Percentiles rank a stretch among this genome's conserved stretches.
Evolutionary conservation across 2,329 filamentous ascomycete species (phyloP).

Genomic region (Neopestalotiopsis clavispora): DNA sequence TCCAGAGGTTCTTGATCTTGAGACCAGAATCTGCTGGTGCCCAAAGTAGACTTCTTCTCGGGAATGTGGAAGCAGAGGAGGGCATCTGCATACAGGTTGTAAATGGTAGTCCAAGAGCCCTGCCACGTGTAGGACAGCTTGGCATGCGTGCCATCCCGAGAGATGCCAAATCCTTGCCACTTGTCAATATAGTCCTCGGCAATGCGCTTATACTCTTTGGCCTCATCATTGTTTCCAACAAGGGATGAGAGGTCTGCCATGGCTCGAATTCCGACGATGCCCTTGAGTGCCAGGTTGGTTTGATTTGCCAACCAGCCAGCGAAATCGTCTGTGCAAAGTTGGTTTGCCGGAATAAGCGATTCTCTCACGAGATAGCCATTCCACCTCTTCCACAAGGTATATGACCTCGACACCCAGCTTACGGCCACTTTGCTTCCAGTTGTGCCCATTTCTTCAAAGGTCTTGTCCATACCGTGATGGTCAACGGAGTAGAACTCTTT

Average conservation of each 20-base stretch:
- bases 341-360: constrained; percentile 71
- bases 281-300: constrained; percentile 77
- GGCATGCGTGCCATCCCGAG: constrained; percentile 72
- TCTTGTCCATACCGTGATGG: constrained; percentile 59
- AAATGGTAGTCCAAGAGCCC: constrained; percentile 81
- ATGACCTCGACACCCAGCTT: constrained; percentile 55
- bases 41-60: constrained; percentile 24
- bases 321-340: constrained; percentile 80
- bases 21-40: constrained; percentile 29
- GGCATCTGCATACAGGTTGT: constrained; percentile 76
- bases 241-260: constrained; percentile 72
- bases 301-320: constrained; percentile 76
- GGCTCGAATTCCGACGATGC: constrained; percentile 78
- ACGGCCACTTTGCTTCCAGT: constrained; percentile 49
- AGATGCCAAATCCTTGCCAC: constrained; percentile 74
- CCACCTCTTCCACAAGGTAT: constrained; percentile 77
- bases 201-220: constrained; percentile 64
- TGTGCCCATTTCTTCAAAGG: constrained; percentile 55
- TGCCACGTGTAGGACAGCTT: constrained; percentile 84
- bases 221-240: constrained; percentile 62
- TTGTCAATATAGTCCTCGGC: constrained; percentile 70
- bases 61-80: constrained; percentile 78
- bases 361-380: constrained; percentile 74
- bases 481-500: constrained; percentile 28
- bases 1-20: constrained; percentile 25